Evolutionary conservation across 176 grass and related monocot genomes (phyloP).

Genomic region (Ensete glaucum): DNA sequence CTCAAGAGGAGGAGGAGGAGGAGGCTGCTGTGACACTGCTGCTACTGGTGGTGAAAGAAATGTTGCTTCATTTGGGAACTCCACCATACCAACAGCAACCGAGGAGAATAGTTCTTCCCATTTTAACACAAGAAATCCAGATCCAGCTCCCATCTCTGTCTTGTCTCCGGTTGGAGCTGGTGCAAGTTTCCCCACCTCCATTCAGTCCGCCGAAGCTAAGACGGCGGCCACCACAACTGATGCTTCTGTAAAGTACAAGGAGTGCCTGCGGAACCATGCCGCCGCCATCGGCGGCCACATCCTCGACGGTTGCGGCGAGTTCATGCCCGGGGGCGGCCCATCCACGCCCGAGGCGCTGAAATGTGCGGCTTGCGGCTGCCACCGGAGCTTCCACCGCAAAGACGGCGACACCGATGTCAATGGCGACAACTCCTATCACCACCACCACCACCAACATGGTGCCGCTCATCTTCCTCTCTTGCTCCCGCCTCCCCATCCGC

Average conservation of each 20-base stretch:
- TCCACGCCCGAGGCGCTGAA: constrained; percentile 55
- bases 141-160: neutral
- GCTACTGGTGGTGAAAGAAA: constrained; percentile 1
- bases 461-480: neutral
- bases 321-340: constrained; percentile 53
- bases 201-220: neutral
- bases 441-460: neutral
- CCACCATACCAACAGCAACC: neutral
- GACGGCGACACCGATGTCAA: constrained; percentile 24
- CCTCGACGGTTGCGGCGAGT: constrained; percentile 76
- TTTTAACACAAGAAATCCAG: constrained; percentile 1
- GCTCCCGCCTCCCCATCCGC: neutral
- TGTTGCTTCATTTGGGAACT: neutral
- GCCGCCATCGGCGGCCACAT: constrained; percentile 64
- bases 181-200: neutral
- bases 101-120: neutral
- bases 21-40: neutral
- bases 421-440: neutral
- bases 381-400: constrained; percentile 86
- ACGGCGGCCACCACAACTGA: neutral
- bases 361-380: constrained; percentile 78
- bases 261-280: constrained; percentile 90
- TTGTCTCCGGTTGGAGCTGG: neutral
- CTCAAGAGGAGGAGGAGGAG: constrained; percentile 4
- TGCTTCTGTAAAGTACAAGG: constrained; percentile 35